Conservation (phyloP, 257 asterid genomes). For the Scutellaria baicalensis region DNA sequence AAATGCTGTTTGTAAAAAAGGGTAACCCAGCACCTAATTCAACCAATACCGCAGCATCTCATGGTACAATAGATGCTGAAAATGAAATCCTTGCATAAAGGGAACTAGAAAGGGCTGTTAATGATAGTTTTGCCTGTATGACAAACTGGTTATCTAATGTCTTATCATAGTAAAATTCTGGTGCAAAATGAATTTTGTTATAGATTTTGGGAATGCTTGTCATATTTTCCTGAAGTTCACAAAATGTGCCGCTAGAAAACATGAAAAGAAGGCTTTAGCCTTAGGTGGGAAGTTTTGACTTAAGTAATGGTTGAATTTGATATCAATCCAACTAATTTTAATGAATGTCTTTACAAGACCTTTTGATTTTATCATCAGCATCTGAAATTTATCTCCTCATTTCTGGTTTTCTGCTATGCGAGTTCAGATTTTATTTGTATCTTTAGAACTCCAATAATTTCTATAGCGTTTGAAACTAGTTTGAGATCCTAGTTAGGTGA, state of each 20-base stretch:
- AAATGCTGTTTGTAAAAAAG: too few species aligned
- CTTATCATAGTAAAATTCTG: background rate
- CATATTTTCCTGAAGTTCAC: background rate
- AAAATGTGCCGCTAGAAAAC: background rate
- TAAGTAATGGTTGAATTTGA: background rate
- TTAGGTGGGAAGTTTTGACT: background rate
- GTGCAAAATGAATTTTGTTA: background rate
- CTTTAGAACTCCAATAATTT: background rate
- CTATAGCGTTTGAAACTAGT: background rate
- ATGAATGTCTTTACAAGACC: background rate
- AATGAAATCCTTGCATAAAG: too few species aligned
- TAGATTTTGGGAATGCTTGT: background rate
- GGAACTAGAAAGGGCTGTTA: too few species aligned
- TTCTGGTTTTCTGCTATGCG: background rate
- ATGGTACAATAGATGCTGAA: background rate
- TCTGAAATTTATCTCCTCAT: background rate
- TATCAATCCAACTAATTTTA: background rate
- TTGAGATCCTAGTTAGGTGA: background rate
- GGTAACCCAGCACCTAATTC: background rate
- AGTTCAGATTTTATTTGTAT: background rate
- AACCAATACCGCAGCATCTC: background rate
- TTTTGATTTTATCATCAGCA: background rate
- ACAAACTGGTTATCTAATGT: background rate
- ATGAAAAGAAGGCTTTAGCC: background rate
- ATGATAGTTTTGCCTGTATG: background rate